These are phyloP conservation scores for Rauvolfia tetraphylla DNA, from an alignment of 257 asterid species.

Conservation along the genomic window DNA sequence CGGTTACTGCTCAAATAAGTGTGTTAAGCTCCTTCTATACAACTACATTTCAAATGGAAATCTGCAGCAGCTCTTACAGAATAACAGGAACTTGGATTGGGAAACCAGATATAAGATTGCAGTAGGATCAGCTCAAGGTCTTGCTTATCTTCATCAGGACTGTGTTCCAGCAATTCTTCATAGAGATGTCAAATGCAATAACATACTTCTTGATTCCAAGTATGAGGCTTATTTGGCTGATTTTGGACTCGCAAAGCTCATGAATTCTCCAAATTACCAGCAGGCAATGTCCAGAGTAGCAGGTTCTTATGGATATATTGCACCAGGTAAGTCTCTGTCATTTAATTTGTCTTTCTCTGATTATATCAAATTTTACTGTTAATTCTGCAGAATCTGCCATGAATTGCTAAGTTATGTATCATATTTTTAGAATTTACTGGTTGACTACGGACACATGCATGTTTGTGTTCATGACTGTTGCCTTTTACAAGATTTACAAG, in stretches of 20 bases:
- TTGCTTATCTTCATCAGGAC: conserved; percentile 89
- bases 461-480: background rate
- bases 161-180: conserved; percentile 85
- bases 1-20: conserved; percentile 81
- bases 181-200: conserved; percentile 90
- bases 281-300: conserved; percentile 87
- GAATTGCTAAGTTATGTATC: background rate
- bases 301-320: conserved; percentile 90
- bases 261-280: conserved; percentile 83
- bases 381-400: background rate
- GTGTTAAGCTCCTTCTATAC: conserved; percentile 81
- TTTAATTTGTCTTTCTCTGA: background rate
- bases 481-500: too few species aligned
- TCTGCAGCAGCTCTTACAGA: conserved; percentile 72
- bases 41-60: conserved; percentile 82
- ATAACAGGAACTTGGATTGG: conserved; percentile 81
- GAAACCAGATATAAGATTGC: conserved; percentile 88
- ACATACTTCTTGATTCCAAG: conserved; percentile 78
- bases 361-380: background rate
- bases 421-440: background rate
- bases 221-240: conserved; percentile 87
- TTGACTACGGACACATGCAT: background rate
- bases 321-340: conserved; percentile 67
- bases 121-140: conserved; percentile 90
- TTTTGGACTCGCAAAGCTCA: conserved; percentile 92